Base-by-base conservation (phyloP, 768 basidiomycete genomes). In the Rickenella mellea region DNA sequence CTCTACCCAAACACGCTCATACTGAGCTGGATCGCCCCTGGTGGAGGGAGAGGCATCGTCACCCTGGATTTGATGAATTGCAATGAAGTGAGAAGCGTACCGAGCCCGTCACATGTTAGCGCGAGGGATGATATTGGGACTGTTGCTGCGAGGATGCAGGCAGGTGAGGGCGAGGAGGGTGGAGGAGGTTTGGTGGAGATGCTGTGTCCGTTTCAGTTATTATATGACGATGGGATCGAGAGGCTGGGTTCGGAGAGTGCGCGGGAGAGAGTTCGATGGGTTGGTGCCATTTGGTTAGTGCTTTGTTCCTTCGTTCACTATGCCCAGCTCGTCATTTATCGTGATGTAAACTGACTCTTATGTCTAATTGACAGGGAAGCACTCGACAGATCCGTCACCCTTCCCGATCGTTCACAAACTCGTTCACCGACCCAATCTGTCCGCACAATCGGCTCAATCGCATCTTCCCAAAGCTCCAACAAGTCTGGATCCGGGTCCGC, bases 221-320 rank as follows among this genome's bases (percentile, higher is more conserved):
- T 91, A 27, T 96, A 96, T 56, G 72, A 74, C 9, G 92, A 96
- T 57, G 91, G 92, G 1, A 79, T 91, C 1, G 92, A 96, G 57
- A 64, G 92, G 6, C 57, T 96, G 20, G 91, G 82, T 5, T 82
- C 87, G n/a, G 91, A 93, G 55, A 91, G 86, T 49, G 72, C 90
- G 6, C 60, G 84, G 44, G 86, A 92, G 57, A 70, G 91, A 50
- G 82, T 89, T 40, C 78, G 83, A 59, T 96, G 92, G 92, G 89
- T 93, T 10, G 86, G 85, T 53, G 76, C 88, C 4, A 74, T 96
- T 42, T 91, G 87, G 92, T 90, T 53, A 37, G 78, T 66, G 1
- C 21, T 47, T 51, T 30, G n/a, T 27, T 38, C 12, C 40, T 27
- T 45, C 31, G 36, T 41, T 21, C 9, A 20, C 27, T 36, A 25